Conservation (phyloP, 2,329 filamentous ascomycete species). For the Capronia coronata region DNA sequence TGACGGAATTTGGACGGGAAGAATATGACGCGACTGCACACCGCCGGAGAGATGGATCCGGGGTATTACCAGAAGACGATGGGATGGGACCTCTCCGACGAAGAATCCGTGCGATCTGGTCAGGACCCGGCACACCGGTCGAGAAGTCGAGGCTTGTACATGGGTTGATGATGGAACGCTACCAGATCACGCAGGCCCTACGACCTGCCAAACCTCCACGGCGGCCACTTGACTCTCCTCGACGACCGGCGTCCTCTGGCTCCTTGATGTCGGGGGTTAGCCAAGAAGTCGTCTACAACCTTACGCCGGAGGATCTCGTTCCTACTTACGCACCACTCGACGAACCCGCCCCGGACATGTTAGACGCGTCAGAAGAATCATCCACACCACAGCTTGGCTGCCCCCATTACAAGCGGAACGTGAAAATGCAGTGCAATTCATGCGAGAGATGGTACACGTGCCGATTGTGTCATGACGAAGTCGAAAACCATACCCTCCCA, state of each 20-base stretch:
- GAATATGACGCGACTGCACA: constrained; percentile 23
- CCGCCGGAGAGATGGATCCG: constrained; percentile 25
- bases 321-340: constrained; percentile 59
- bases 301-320: constrained; percentile 51
- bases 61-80: constrained; percentile 64
- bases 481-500: constrained; percentile 70
- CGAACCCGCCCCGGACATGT: constrained; percentile 23
- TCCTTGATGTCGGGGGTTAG: constrained; percentile 31
- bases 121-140: constrained; percentile 49
- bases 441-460: constrained; percentile 93
- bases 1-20: constrained; percentile 3
- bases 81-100: constrained; percentile 63
- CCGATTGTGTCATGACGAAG: constrained; percentile 83
- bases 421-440: constrained; percentile 87
- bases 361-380: constrained; percentile 39
- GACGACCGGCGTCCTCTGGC: constrained; percentile 31
- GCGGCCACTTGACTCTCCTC: constrained; percentile 22
- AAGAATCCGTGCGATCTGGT: constrained; percentile 63
- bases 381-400: constrained; percentile 63
- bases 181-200: constrained; percentile 40
- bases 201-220: constrained; percentile 29
- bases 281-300: constrained; percentile 35
- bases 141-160: constrained; percentile 71
- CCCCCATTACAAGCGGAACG: constrained; percentile 87
- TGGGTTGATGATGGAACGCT: constrained; percentile 62